phyloP scores from a whole-genome alignment of 208 protist genomes.

The Strigomonas culicis region DNA sequence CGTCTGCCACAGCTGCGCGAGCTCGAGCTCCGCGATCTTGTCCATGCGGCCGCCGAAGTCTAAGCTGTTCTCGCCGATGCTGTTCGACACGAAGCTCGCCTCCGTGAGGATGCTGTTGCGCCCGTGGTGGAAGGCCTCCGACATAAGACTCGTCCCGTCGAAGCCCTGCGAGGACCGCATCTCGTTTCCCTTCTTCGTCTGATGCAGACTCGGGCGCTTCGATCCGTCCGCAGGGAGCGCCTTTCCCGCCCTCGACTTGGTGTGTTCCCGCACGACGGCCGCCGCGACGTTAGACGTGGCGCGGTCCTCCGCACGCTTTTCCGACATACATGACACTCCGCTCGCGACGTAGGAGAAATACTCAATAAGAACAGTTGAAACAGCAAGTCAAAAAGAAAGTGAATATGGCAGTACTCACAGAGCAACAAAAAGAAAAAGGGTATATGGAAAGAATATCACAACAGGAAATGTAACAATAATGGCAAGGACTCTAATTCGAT shows the following conservation, averaged over 20 bases:
- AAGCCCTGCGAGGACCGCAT: too few relatives aligned
- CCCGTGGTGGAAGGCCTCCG: not conserved
- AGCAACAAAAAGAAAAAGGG: constrained; percentile 11
- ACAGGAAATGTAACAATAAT: constrained; percentile 10
- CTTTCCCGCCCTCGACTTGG: not conserved
- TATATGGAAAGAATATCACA: not conserved
- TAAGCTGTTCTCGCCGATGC: constrained; percentile 12
- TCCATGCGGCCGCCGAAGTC: constrained; percentile 50
- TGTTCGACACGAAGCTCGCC: constrained; percentile 1
- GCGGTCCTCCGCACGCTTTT: not conserved
- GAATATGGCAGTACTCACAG: not conserved
- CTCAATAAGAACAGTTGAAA: not conserved
- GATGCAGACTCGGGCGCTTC: not conserved
- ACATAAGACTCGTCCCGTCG: not conserved
- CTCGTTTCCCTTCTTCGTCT: not conserved
- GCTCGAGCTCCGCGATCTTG: constrained; percentile 32
- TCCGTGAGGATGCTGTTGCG: not conserved
- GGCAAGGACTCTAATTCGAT: not conserved
- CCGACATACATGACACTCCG: not conserved
- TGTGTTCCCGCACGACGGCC: not conserved
- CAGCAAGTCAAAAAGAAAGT: constrained; percentile 1
- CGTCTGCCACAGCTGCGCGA: constrained; percentile 33
- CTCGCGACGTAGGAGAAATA: too few relatives aligned
- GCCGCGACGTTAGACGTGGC: not conserved
- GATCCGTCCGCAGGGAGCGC: not conserved